A percentile compares a stretch with the other conserved stretches of the same genome.
phyloP scores from a whole-genome alignment of 495 filamentous ascomycete species.

The Trichoderma erinaceum region DNA sequence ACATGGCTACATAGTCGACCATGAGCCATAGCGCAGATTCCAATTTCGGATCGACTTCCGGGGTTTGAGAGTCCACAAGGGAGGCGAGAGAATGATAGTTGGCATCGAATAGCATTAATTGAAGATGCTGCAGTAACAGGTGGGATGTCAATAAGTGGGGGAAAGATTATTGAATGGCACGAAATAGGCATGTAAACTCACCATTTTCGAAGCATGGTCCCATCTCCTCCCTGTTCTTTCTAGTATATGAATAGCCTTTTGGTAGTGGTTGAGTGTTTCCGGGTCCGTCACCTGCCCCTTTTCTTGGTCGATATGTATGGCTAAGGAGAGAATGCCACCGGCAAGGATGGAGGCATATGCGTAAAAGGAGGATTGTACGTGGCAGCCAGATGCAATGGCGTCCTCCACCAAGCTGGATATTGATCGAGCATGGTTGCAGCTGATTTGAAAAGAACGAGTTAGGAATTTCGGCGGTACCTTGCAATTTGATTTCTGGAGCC shows the following conservation, averaged over 20 bases:
- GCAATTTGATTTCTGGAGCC: background rate
- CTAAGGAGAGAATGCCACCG: constrained; percentile 1
- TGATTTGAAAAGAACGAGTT: background rate
- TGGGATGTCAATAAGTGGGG: background rate
- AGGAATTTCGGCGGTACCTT: background rate
- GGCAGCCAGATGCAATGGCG: constrained; percentile 11
- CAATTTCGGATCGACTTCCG: constrained; percentile 1
- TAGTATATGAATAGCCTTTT: background rate
- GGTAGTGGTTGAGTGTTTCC: background rate
- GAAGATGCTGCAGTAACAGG: background rate
- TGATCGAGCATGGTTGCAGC: background rate
- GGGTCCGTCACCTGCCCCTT: constrained; percentile 8
- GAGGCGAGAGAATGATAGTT: constrained; percentile 5
- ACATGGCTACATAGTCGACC: constrained; percentile 11
- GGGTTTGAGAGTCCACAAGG: background rate
- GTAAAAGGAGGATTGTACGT: constrained; percentile 6
- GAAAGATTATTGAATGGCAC: background rate
- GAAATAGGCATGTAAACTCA: background rate
- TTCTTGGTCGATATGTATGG: constrained; percentile 6
- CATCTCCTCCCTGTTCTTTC: constrained; percentile 1
- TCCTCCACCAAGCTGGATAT: constrained; percentile 1
- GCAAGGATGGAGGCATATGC: constrained; percentile 7
- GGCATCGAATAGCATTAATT: constrained; percentile 9
- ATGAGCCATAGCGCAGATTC: background rate
- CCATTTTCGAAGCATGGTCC: constrained; percentile 12